These are phyloP conservation scores for Daedaleopsis sinensis DNA, from an alignment of 768 basidiomycete species.

Conservation along the genomic window DNA sequence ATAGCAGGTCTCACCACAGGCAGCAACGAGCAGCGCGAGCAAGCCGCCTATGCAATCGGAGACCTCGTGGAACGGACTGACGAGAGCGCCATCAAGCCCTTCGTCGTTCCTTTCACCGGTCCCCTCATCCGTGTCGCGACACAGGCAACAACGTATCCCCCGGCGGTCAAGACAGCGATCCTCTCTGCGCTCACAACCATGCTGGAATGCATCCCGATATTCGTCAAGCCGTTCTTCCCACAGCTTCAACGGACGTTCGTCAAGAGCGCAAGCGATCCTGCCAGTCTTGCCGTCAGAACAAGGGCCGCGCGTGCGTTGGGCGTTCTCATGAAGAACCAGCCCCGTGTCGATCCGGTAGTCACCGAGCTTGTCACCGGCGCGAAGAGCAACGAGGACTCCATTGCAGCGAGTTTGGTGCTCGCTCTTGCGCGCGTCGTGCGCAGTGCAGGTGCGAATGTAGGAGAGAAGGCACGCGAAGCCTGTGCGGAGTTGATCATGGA, in stretches of 20 bases:
- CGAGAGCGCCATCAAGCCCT: conserved; percentile 88
- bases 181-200: conserved; percentile 83
- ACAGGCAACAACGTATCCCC: conserved; percentile 86
- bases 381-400: conserved; percentile 61
- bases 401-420: conserved; percentile 74
- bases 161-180: conserved; percentile 92
- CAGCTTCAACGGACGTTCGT: conserved; percentile 96
- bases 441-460: conserved; percentile 73
- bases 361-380: conserved; percentile 78
- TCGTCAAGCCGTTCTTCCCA: conserved; percentile 98
- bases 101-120: conserved; percentile 93
- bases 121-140: conserved; percentile 95
- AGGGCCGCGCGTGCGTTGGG: conserved; percentile 87
- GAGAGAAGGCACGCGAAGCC: conserved; percentile 71
- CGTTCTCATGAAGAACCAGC: conserved; percentile 86
- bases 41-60: conserved; percentile 95
- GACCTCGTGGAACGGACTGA: conserved; percentile 91
- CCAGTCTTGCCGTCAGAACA: conserved; percentile 76
- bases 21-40: conserved; percentile 92
- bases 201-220: conserved; percentile 81
- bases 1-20: conserved; percentile 93
- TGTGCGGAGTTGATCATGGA: conserved; percentile 79
- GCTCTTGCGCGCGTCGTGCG: conserved; percentile 77
- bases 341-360: conserved; percentile 91
- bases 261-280: conserved; percentile 84